Evolutionary conservation across 805 yeast genomes (phyloP).

Genomic region (Starmera pachycereana): DNA sequence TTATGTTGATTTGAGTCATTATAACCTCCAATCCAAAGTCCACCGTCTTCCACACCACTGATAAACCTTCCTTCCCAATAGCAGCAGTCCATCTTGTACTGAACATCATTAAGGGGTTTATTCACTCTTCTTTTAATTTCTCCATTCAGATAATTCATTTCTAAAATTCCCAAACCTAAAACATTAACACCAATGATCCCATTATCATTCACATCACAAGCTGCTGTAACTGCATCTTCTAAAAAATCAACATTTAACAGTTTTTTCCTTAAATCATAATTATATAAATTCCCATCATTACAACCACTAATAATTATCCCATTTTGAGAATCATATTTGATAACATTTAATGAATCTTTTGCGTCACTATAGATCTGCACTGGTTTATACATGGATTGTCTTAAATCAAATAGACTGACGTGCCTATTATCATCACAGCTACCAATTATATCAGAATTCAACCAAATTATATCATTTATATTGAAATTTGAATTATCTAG

Average conservation of each 20-base stretch:
- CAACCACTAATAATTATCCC: constrained; percentile 9
- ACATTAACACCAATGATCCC: neutral
- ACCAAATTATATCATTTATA: constrained; percentile 4
- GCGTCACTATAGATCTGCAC: constrained; percentile 24
- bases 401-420: constrained; percentile 7
- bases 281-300: constrained; percentile 13
- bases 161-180: neutral
- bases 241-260: constrained; percentile 4
- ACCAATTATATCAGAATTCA: constrained; percentile 8
- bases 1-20: no score
- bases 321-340: constrained; percentile 2
- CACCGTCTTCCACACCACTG: no score
- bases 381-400: constrained; percentile 17
- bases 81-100: no score
- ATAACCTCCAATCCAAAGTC: no score
- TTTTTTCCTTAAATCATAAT: constrained; percentile 14
- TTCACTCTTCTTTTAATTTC: neutral
- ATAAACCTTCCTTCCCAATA: no score
- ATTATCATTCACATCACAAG: neutral
- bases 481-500: constrained; percentile 2
- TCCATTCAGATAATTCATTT: neutral
- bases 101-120: no score
- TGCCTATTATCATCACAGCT: constrained; percentile 13
- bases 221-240: constrained; percentile 4
- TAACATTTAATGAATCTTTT: constrained; percentile 18